Conservation (phyloP, 768 basidiomycete genomes). For the Russula griseocarnosa region DNA sequence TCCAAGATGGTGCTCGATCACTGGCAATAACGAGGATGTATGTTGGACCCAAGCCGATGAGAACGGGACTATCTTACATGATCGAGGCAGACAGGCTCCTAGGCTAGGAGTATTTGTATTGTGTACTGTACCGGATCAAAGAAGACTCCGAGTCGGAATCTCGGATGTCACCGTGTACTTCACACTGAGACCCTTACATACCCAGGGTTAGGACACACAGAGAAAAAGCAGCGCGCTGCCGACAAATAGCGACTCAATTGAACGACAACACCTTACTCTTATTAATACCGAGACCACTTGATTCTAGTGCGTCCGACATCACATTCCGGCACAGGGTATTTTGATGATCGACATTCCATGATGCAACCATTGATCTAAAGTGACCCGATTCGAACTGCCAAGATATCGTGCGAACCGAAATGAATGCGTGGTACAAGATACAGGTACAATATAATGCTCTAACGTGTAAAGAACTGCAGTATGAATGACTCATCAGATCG, state of each 20-base stretch:
- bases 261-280: not conserved
- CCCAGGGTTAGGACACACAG: constrained; percentile 37
- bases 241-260: not conserved
- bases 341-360: not conserved
- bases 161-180: not conserved
- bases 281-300: not conserved
- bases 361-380: not conserved
- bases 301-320: constrained; percentile 7
- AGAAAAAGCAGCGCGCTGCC: not conserved
- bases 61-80: not conserved
- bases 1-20: not conserved
- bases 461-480: not conserved
- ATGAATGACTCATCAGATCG: not conserved
- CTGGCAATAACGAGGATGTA: constrained; percentile 47
- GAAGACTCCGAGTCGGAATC: no score
- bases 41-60: constrained; percentile 35
- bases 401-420: not conserved
- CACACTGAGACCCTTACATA: no score
- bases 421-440: not conserved
- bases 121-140: not conserved
- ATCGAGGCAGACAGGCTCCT: constrained; percentile 32
- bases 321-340: not conserved
- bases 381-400: not conserved
- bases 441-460: not conserved
- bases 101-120: not conserved